phyloP scores from a whole-genome alignment of 352 stramenopile genomes.

The Globisporangium yorkense region DNA sequence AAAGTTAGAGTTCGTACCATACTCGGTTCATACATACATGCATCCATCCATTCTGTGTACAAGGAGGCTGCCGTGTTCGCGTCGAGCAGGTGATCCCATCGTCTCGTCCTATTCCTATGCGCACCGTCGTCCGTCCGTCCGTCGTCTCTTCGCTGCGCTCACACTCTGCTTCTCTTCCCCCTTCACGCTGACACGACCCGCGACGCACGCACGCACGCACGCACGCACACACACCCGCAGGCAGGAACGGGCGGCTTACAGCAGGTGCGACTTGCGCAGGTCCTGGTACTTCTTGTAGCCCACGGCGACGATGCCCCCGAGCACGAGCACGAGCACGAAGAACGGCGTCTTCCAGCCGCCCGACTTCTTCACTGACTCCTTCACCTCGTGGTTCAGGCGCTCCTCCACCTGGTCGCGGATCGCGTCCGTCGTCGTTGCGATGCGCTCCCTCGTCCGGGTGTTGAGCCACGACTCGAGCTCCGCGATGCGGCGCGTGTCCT shows the following conservation, averaged over 20 bases:
- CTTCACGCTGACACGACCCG: not conserved
- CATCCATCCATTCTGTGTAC: not conserved
- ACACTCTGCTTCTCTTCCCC: too few relatives aligned
- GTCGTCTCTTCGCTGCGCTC: too few relatives aligned
- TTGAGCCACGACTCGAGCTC: slow-evolving; percentile 71
- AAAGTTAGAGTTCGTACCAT: not conserved
- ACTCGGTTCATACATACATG: not conserved
- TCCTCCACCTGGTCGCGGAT: slow-evolving; percentile 67
- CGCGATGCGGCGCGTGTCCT: slow-evolving; percentile 62
- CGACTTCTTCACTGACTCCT: slow-evolving; percentile 66
- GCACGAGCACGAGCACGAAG: slow-evolving; percentile 66
- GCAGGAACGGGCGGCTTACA: slow-evolving; percentile 28
- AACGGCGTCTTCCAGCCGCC: slow-evolving; percentile 81
- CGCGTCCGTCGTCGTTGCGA: slow-evolving; percentile 45
- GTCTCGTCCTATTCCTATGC: not conserved
- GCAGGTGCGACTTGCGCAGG: slow-evolving; percentile 81
- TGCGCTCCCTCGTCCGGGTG: slow-evolving; percentile 46
- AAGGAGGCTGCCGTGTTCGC: not conserved
- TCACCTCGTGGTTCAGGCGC: slow-evolving; percentile 61
- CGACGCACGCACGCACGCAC: not conserved
- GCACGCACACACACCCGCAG: not conserved
- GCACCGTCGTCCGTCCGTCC: not conserved
- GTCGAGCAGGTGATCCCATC: not conserved
- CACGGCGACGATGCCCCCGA: slow-evolving; percentile 44
- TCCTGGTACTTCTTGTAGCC: slow-evolving; percentile 88